Base-by-base conservation (phyloP, 352 stramenopile genomes). In the Phytophthora pisi region DNA sequence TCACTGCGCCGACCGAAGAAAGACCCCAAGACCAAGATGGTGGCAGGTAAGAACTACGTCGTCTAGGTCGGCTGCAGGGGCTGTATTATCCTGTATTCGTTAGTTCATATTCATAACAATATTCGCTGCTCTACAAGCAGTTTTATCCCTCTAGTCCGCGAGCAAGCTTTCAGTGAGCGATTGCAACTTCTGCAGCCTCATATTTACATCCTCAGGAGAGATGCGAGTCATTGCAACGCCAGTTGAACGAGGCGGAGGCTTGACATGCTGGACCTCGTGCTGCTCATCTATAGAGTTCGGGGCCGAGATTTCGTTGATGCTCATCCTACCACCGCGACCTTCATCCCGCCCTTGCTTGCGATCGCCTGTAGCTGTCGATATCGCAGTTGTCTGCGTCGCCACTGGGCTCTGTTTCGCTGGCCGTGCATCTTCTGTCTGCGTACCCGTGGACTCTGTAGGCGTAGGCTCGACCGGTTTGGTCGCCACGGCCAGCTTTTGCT, bases 31-130 rank as follows among this genome's bases (percentile, higher is more conserved):
- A 54, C 56, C 11, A 86, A 82, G 67, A 81, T 89, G 51, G 64
- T 89, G 16, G 69, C 79, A 26, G 79, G 84, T 51, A 92, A 92
- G 70, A 92, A 84, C 62, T 90, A 90, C 68, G 74, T 92, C 49
- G 81, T 89, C 18, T 90, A 76, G 60, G 46, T n/a, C 24, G 11
- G 1, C 23, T 16, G 34, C 24, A 56, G 36, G 47, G 40, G 31
- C 26, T 58, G 46, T 66, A 66, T 70, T 71, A 66, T 69, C 55
- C 34, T 66, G 56, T 67, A 54, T 71, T 62, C 66, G 63, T 38
- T 63, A 68, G 23, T 64, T 57, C 47, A 38, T 43, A 55, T 64
- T 64, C 51, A 74, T 71, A 64, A 57, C 45, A 63, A 58, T 62
- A 50, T 34, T 66, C 51, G 42, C 20, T 53, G 15, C 42, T 40